A percentile compares a stretch with the other conserved stretches of the same genome.
These are phyloP conservation scores for Leccinum olivaceopallidum DNA, from an alignment of 768 basidiomycete species.

Conservation along the genomic window DNA sequence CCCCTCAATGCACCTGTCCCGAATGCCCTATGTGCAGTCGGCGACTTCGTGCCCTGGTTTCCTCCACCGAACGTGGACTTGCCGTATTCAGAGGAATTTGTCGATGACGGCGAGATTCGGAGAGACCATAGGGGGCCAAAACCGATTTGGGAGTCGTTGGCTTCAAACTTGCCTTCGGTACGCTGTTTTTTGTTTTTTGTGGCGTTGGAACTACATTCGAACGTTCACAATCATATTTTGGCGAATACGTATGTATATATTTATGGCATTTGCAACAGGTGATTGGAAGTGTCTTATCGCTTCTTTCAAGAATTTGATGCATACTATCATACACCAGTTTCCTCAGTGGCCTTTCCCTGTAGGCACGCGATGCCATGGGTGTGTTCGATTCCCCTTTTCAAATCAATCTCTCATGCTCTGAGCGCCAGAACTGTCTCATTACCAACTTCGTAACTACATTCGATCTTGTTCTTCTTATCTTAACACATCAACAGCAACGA, in stretches of 20 bases:
- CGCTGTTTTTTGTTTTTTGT: background rate
- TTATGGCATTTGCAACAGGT: background rate
- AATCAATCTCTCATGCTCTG: background rate
- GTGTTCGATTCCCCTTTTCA: background rate
- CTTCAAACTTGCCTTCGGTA: slow-evolving; percentile 13
- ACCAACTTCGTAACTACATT: slow-evolving; percentile 35
- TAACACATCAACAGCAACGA: slow-evolving; percentile 34
- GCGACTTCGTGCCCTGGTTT: slow-evolving; percentile 16
- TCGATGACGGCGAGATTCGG: slow-evolving; percentile 6
- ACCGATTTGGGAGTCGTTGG: slow-evolving; percentile 18
- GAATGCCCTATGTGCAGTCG: slow-evolving; percentile 2
- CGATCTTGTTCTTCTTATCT: slow-evolving; percentile 17
- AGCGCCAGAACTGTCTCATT: slow-evolving; percentile 33
- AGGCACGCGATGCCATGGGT: slow-evolving; percentile 19
- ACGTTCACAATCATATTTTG: background rate
- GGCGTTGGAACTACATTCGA: background rate
- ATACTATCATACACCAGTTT: background rate
- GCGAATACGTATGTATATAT: too few species aligned
- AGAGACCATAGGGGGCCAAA: slow-evolving; percentile 14
- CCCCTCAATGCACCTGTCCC: slow-evolving; percentile 15
- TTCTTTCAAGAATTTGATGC: background rate
- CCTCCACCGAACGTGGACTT: slow-evolving; percentile 6
- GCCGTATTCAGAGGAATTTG: slow-evolving; percentile 13
- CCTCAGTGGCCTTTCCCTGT: slow-evolving; percentile 19
- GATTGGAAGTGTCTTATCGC: background rate